phyloP scores from a whole-genome alignment of 73 alveolate genomes.

The Paramecium primaurelia region DNA sequence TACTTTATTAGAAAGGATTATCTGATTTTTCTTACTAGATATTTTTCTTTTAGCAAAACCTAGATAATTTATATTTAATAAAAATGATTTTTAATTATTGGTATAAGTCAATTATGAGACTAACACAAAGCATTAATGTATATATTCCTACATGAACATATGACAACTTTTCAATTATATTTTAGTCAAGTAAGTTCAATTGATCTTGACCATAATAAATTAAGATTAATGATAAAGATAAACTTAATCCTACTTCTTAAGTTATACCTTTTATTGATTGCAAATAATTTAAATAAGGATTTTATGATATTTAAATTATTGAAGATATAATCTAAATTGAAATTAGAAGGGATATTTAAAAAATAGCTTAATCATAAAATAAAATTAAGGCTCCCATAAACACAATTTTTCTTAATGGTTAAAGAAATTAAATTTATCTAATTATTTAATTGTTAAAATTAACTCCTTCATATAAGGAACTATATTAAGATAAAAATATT shows the following conservation, averaged over 20 bases:
- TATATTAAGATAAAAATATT: background rate
- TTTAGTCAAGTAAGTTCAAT: background rate
- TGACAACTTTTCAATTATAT: background rate
- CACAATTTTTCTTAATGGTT: background rate
- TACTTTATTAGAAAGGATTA: background rate
- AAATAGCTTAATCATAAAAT: background rate
- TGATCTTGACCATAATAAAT: background rate
- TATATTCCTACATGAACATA: slow-evolving; percentile 1
- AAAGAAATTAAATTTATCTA: background rate
- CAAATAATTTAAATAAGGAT: background rate
- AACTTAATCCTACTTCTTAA: background rate
- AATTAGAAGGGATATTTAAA: background rate
- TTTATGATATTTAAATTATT: background rate
- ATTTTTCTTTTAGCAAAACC: background rate
- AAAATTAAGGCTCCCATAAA: background rate
- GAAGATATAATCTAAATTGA: background rate
- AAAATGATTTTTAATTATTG: background rate
- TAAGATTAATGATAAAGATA: background rate
- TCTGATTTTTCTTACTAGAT: background rate
- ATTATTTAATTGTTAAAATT: background rate
- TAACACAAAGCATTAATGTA: background rate
- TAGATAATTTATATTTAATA: background rate
- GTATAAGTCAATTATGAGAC: background rate
- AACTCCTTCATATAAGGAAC: background rate
- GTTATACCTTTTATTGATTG: background rate